Percentiles rank a stretch among this genome's conserved stretches.
phyloP scores from a whole-genome alignment of 108 stramenopile genomes.

The Skeletonema menzelii region DNA sequence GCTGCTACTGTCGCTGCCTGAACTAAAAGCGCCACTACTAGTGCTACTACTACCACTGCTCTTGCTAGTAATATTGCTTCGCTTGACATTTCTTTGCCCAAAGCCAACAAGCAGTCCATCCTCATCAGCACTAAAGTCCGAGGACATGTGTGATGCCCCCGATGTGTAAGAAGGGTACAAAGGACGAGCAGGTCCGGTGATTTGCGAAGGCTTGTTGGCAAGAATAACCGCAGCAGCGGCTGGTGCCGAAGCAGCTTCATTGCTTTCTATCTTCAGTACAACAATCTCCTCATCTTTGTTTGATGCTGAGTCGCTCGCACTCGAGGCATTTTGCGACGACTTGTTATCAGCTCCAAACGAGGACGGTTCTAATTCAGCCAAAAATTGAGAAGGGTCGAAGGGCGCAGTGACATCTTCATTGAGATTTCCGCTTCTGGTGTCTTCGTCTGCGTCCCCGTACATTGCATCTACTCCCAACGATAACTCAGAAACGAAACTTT shows the following conservation, averaged over 20 bases:
- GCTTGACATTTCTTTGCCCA: slow-evolving; percentile 26
- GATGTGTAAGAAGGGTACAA: not conserved
- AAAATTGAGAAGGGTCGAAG: slow-evolving; percentile 8
- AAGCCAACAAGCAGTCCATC: slow-evolving; percentile 46
- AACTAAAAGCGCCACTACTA: slow-evolving; percentile 8
- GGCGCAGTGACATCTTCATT: slow-evolving; percentile 8
- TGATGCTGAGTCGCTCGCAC: not conserved
- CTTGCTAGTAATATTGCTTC: slow-evolving; percentile 14
- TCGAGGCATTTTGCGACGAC: not conserved
- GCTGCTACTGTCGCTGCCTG: slow-evolving; percentile 7
- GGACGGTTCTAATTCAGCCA: not conserved
- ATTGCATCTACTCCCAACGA: slow-evolving; percentile 40
- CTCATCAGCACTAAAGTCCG: slow-evolving; percentile 32
- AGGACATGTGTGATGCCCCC: slow-evolving; percentile 15
- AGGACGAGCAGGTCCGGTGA: not conserved
- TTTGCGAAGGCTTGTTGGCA: not conserved
- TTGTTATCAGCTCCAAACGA: not conserved
- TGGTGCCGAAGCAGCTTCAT: not conserved
- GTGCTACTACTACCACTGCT: slow-evolving; percentile 18
- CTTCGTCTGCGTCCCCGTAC: slow-evolving; percentile 17
- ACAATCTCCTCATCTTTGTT: not conserved
- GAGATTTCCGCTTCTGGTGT: not conserved
- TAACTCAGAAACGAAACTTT: slow-evolving; percentile 36
- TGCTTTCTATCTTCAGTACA: not conserved
- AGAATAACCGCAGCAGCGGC: not conserved